These are phyloP conservation scores for Carex myosuroides DNA, from an alignment of 176 grass and related monocot genomes.

Conservation along the genomic window DNA sequence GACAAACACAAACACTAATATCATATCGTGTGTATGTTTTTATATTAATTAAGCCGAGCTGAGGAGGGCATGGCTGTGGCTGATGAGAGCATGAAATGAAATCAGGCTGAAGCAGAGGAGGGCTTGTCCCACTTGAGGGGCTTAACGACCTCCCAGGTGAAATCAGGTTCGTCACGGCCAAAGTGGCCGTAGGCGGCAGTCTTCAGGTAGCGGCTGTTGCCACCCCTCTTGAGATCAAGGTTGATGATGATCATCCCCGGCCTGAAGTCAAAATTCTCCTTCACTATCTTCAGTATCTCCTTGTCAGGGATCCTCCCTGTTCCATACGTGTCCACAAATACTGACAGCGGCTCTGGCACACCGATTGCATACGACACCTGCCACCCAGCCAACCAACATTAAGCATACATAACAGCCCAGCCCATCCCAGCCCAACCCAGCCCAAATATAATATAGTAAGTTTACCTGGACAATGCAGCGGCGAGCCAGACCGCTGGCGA, in stretches of 20 bases:
- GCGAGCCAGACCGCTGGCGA: not conserved
- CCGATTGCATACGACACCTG: conserved; percentile 5
- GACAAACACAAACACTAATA: too few species aligned
- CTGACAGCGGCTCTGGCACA: conserved; percentile 14
- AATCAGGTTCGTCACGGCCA: not conserved
- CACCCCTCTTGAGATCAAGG: not conserved
- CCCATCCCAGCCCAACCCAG: not conserved
- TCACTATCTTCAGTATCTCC: conserved; percentile 12
- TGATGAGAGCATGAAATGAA: too few species aligned
- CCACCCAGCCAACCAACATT: not conserved
- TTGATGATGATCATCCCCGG: conserved; percentile 21
- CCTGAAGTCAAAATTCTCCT: conserved; percentile 18
- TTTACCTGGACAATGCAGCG: conserved; percentile 12
- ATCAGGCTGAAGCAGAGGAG: not conserved
- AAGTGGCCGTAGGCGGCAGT: conserved; percentile 18
- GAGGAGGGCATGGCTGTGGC: too few species aligned
- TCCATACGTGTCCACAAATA: conserved; percentile 4
- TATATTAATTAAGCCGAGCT: too few species aligned
- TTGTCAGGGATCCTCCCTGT: conserved; percentile 4
- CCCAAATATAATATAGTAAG: not conserved
- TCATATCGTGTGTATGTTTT: too few species aligned
- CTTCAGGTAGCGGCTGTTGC: conserved; percentile 21
- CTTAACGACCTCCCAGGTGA: conserved; percentile 17
- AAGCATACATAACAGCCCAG: too few species aligned
- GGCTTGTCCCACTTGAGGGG: conserved; percentile 19